Conservation (phyloP, 2,329 filamentous ascomycete genomes). For the Exutisphaerella laricina region DNA sequence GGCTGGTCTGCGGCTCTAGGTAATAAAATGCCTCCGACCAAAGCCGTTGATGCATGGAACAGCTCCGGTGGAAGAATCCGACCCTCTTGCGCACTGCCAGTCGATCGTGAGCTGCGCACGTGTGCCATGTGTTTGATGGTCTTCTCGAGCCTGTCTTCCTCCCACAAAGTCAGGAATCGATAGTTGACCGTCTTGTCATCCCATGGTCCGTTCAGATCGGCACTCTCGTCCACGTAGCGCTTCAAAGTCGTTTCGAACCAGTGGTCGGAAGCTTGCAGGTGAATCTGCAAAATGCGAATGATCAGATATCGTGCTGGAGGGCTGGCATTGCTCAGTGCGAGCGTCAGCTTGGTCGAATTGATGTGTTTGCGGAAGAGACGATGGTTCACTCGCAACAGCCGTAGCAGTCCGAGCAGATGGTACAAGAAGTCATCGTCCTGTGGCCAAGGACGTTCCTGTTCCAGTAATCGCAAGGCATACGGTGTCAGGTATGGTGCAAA, state of each 20-base stretch:
- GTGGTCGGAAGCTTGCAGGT: conserved; percentile 72
- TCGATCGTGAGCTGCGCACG: not conserved
- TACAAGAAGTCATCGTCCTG: conserved; percentile 15
- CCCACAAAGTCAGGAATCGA: conserved; percentile 62
- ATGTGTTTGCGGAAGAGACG: conserved; percentile 61
- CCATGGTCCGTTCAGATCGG: conserved; percentile 59
- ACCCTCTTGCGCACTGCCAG: not conserved
- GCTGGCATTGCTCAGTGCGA: conserved; percentile 56
- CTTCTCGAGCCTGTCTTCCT: conserved; percentile 51
- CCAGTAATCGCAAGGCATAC: conserved; percentile 23
- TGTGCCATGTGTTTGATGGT: conserved; percentile 15
- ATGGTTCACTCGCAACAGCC: conserved; percentile 72
- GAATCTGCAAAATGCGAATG: conserved; percentile 71
- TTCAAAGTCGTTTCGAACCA: conserved; percentile 67
- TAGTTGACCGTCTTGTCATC: conserved; percentile 76
- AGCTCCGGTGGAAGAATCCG: conserved; percentile 14
- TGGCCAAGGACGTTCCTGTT: conserved; percentile 16
- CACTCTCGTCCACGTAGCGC: conserved; percentile 54
- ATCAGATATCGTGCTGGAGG: conserved; percentile 70
- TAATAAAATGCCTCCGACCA: conserved; percentile 62
- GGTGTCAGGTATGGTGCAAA: conserved; percentile 70
- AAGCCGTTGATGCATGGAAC: conserved; percentile 45
- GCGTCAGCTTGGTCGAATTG: conserved; percentile 61
- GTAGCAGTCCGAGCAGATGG: conserved; percentile 64
- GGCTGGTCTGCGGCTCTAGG: conserved; percentile 40